Evolutionary conservation across 2,329 filamentous ascomycete genomes (phyloP), one percentile per base, ranked within the genome.

Genomic region (Trichoderma lentiforme): DNA sequence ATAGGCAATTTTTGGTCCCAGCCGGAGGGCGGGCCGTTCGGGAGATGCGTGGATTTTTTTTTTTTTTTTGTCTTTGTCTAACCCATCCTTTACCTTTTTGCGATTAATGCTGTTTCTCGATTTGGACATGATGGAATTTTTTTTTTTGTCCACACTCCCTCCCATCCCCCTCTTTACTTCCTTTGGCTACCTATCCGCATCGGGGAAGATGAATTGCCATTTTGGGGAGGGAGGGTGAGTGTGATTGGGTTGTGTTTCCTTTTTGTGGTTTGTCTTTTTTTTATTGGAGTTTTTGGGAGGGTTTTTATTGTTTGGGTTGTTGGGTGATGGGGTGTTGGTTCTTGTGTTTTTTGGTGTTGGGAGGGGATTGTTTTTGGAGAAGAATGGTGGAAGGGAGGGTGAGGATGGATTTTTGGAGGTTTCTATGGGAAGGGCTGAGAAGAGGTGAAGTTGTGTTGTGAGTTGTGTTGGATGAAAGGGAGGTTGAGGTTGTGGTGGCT

Each of bases 201-300:
- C 43, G 43, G 73, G 72, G 61, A 71, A 71, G 71, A 53, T 32
- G 65, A 64, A 47, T 66, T 74, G 71, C 74, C 74, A 21, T 65
- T 74, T 74, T 74, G 34, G 71, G 74, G 28, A 24, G n/a, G 18
- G 62, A 64, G 62, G 65, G 4, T 8, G 36, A 47, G 36, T 34
- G 32, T 73, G 73, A 74, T 72, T 72, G 73, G 73, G 56, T 4
- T 47, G 15, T 21, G 30, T 28, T 15, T 60, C 32, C 24, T 56
- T 53, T 65, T 36, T 21, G 9, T 21, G n/a, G n/a, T 51, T 57
- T 66, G 11, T 53, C 2, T 14, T 34, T 71, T 58, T 65, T 65
- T 51, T 51, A 12, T 21, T 51, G n/a, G 36, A 39, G 43, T 51
- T 51, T 47, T 51, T 11, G n/a, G 4, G n/a, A 9, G n/a, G 18